Evolutionary conservation across 495 filamentous ascomycete genomes (phyloP).

Genomic region (Daldinia caldariorum): DNA sequence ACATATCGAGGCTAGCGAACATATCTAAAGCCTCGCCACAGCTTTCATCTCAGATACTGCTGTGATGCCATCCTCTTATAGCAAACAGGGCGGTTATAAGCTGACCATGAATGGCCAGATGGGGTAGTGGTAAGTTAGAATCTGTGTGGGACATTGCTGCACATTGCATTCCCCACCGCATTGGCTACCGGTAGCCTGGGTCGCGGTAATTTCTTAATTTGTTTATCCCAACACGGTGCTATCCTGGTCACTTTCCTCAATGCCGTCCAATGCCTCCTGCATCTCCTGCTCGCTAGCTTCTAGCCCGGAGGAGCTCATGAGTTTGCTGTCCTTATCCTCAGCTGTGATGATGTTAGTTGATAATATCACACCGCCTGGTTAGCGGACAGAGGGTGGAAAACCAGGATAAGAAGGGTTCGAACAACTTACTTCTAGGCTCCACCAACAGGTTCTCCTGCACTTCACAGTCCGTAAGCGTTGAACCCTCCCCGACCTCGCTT

Average conservation of each 20-base stretch:
- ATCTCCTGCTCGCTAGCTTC: slow-evolving; percentile 68
- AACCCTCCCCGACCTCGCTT: slow-evolving; percentile 78
- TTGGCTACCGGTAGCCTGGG: slow-evolving; percentile 30
- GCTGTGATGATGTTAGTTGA: slow-evolving; percentile 51
- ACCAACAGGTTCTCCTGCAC: slow-evolving; percentile 88
- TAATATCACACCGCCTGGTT: slow-evolving; percentile 31
- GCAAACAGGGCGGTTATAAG: slow-evolving; percentile 23
- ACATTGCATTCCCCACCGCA: slow-evolving; percentile 3
- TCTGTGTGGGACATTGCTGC: slow-evolving; percentile 20
- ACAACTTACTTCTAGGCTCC: slow-evolving; percentile 76
- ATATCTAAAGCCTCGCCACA: slow-evolving; percentile 1
- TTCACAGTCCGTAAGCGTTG: slow-evolving; percentile 83
- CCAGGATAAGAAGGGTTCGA: neutral
- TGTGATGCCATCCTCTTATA: slow-evolving; percentile 3
- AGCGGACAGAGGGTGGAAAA: neutral
- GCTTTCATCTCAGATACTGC: neutral
- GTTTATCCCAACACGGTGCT: slow-evolving; percentile 26
- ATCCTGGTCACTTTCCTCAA: slow-evolving; percentile 45
- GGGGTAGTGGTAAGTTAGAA: slow-evolving; percentile 15
- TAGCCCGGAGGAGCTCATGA: slow-evolving; percentile 83
- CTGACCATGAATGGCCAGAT: neutral
- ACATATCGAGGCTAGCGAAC: slow-evolving; percentile 7
- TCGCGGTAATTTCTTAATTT: slow-evolving; percentile 29
- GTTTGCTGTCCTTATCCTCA: slow-evolving; percentile 84
- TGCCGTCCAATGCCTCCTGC: slow-evolving; percentile 50